A percentile compares a stretch with the other conserved stretches of the same genome.
Evolutionary conservation across 495 filamentous ascomycete species (phyloP).

Genomic region (Penicillium taxi): DNA sequence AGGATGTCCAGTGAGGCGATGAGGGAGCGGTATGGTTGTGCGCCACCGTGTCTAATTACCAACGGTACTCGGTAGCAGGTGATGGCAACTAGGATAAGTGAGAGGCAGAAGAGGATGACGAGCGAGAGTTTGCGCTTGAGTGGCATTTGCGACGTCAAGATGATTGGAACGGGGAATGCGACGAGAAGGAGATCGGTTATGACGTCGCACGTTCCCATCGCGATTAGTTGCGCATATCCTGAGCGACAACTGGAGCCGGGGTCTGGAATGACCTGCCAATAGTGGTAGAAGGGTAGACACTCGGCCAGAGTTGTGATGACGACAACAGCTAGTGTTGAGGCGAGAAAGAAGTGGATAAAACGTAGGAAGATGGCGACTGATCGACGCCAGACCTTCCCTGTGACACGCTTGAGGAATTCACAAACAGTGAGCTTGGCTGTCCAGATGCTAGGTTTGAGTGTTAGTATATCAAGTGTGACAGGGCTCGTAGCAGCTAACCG

Average conservation of each 20-base stretch:
- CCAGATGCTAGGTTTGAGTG: slow-evolving; percentile 62
- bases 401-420: slow-evolving; percentile 80
- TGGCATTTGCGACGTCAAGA: slow-evolving; percentile 63
- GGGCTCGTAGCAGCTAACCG: background rate
- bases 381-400: slow-evolving; percentile 56
- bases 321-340: slow-evolving; percentile 67
- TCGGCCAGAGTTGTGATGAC: slow-evolving; percentile 75
- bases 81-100: slow-evolving; percentile 62
- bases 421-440: slow-evolving; percentile 82
- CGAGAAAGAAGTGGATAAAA: slow-evolving; percentile 65
- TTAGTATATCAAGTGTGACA: background rate
- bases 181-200: slow-evolving; percentile 83
- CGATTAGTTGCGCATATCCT: slow-evolving; percentile 76
- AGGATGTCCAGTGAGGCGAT: slow-evolving; percentile 71
- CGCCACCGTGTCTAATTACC: slow-evolving; percentile 53
- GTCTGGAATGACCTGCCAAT: slow-evolving; percentile 89
- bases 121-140: slow-evolving; percentile 59
- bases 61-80: slow-evolving; percentile 70
- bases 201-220: slow-evolving; percentile 79
- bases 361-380: slow-evolving; percentile 60
- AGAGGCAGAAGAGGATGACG: slow-evolving; percentile 71
- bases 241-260: slow-evolving; percentile 77
- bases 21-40: slow-evolving; percentile 68
- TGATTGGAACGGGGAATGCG: slow-evolving; percentile 79
- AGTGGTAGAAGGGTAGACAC: slow-evolving; percentile 75